Conservation (phyloP, 1,284 basidiomycete genomes). For the Ustilago hordei region DNA sequence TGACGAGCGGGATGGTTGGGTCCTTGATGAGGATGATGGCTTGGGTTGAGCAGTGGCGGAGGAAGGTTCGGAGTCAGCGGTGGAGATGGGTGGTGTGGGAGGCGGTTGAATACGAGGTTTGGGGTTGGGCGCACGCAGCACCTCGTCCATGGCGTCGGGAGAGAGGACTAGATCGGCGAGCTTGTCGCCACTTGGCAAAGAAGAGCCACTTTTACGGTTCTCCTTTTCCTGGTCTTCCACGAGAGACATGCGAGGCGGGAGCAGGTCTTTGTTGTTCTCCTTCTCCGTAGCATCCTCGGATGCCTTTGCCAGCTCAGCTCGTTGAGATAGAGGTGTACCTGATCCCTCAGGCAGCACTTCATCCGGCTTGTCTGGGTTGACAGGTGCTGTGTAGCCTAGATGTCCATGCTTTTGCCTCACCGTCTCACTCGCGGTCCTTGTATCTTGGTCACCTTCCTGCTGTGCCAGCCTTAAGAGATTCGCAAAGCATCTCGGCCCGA, state of each 20-base stretch:
- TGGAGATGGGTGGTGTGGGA: background rate
- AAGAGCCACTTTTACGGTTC: conserved; percentile 14
- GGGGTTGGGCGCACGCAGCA: conserved; percentile 40
- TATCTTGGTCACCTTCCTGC: conserved; percentile 26
- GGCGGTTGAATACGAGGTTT: conserved; percentile 27
- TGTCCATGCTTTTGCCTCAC: conserved; percentile 31
- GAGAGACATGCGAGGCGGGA: conserved; percentile 17
- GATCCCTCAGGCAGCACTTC: conserved; percentile 13
- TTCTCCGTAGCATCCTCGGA: conserved; percentile 1
- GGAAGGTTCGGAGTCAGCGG: background rate
- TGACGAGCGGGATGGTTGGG: background rate
- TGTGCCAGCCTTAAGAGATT: conserved; percentile 42
- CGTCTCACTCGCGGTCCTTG: conserved; percentile 14
- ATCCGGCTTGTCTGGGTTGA: conserved; percentile 19
- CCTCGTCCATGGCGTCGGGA: conserved; percentile 40
- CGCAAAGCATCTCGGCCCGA: conserved; percentile 50
- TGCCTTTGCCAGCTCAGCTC: background rate
- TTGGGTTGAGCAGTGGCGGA: background rate
- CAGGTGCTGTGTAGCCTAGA: conserved; percentile 36
- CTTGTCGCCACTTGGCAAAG: conserved; percentile 21
- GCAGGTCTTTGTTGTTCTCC: conserved; percentile 9
- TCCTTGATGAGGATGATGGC: background rate
- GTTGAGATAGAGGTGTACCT: conserved; percentile 11
- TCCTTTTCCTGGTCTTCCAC: conserved; percentile 19
- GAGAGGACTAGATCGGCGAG: conserved; percentile 39